These are phyloP conservation scores for Lignosus rhinocerotis DNA, from an alignment of 1,284 basidiomycete genomes.

Conservation along the genomic window DNA sequence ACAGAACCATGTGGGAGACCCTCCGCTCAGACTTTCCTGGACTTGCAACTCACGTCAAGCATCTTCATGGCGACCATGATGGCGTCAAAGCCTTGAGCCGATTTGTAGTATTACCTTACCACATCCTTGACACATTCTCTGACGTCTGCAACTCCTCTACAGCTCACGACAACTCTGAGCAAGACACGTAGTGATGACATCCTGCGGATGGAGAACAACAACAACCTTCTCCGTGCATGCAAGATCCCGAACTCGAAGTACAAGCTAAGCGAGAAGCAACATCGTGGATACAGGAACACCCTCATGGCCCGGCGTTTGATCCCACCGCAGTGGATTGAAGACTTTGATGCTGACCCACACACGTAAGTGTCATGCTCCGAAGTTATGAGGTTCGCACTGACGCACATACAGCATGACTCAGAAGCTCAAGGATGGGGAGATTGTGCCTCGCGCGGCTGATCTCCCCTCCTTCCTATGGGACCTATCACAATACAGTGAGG, in stretches of 20 bases:
- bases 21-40: not conserved
- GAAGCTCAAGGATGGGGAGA: not conserved
- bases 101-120: not conserved
- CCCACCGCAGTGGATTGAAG: not conserved
- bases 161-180: not conserved
- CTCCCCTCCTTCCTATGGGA: not conserved
- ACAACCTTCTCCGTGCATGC: not conserved
- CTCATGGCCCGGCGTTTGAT: not conserved
- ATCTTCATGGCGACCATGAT: not conserved
- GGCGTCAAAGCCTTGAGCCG: not conserved
- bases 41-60: not conserved
- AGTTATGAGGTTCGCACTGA: not conserved
- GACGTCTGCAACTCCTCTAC: not conserved
- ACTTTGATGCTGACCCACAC: not conserved
- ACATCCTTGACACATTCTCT: not conserved
- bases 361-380: not conserved
- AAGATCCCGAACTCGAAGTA: not conserved
- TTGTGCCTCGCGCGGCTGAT: not conserved
- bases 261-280: not conserved
- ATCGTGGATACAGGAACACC: not conserved
- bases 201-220: not conserved
- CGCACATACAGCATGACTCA: not conserved
- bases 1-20: not conserved
- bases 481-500: not conserved
- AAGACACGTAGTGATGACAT: not conserved